A percentile compares a stretch with the other conserved stretches of the same genome.
Evolutionary conservation across 169 alveolate species (phyloP).

Genomic region (Plasmodium falciparum): DNA sequence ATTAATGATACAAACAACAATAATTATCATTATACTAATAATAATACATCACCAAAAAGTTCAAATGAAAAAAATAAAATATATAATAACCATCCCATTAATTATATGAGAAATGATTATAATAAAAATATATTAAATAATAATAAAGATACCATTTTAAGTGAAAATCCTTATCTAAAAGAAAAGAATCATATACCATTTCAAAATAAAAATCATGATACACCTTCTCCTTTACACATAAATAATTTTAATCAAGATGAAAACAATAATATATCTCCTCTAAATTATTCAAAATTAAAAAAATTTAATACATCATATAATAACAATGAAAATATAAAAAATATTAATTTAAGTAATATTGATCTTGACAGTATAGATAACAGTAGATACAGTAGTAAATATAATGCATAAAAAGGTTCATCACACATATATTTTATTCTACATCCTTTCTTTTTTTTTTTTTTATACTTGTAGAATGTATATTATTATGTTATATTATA

Average conservation of each 20-base stretch:
- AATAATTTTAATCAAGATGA: constrained; percentile 7
- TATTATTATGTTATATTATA: too few relatives aligned
- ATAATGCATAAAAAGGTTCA: constrained; percentile 3
- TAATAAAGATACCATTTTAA: not conserved
- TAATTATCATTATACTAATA: not conserved
- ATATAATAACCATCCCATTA: constrained; percentile 7
- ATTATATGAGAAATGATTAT: constrained; percentile 16
- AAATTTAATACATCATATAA: constrained; percentile 5
- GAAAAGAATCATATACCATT: constrained; percentile 1
- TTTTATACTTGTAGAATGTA: too few relatives aligned
- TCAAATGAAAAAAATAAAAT: constrained; percentile 1
- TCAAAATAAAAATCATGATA: constrained; percentile 19
- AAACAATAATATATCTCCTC: not conserved
- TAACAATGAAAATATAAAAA: constrained; percentile 27
- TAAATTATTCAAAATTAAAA: constrained; percentile 36
- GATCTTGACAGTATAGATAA: constrained; percentile 26
- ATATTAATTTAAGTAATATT: constrained; percentile 25
- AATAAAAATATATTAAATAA: not conserved
- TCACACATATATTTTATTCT: too few relatives aligned
- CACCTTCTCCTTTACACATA: not conserved
- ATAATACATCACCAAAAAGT: not conserved
- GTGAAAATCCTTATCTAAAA: not conserved
- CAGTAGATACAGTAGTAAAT: constrained; percentile 28
- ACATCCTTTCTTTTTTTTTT: too few relatives aligned
- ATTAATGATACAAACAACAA: not conserved